Evolutionary conservation across 2,329 filamentous ascomycete species (phyloP), one percentile per base, ranked within the genome.

Genomic region (Pseudovirgaria hyperparasitica): DNA sequence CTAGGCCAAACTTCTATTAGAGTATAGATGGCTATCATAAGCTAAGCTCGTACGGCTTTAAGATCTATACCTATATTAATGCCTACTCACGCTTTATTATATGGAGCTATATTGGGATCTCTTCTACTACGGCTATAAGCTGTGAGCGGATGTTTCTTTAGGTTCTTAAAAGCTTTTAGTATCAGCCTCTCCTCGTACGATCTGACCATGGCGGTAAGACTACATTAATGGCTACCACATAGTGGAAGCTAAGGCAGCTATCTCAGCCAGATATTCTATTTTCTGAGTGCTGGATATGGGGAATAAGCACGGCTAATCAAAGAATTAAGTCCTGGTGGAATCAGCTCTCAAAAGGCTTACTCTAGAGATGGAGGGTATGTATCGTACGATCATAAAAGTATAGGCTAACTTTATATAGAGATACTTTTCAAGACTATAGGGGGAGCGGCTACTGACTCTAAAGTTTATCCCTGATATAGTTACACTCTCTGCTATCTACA

Each of bases 61-160:
- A 27, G 9, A 21, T 27, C 6, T 26, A 26, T 26, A 17, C 15
- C 9, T 26, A 17, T 26, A 26, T 26, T 26, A 17, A 26, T 26
- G 16, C 16, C 19, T 27, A 27, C 17, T 27, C 16, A 6, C 16
- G 16, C 6, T 27, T 19, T 27, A 21, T 27, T n/a, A 17, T 26
- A 16, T 26, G 14, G 23, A 12, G 16, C 16, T 26, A 26, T 16
- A 16, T 16, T 16, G 15, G 15, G 18, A 26, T 26, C 9, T 26
- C 15, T 16, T 13, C 17, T 27, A 19, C 13, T 21, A 27, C 16
- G 16, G 25, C 13, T 21, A 14, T 27, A 11, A 27, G 17, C 13
- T 27, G 10, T 13, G 10, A 19, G 13, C 13, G 13, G 6, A 10
- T 19, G 13, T 27, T 20, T 21, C 15, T 21, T 27, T n/a, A 21